A percentile compares a stretch with the other conserved stretches of the same genome.
Evolutionary conservation across 805 yeast species (phyloP).

Genomic region (Monosporozyma siamensis): DNA sequence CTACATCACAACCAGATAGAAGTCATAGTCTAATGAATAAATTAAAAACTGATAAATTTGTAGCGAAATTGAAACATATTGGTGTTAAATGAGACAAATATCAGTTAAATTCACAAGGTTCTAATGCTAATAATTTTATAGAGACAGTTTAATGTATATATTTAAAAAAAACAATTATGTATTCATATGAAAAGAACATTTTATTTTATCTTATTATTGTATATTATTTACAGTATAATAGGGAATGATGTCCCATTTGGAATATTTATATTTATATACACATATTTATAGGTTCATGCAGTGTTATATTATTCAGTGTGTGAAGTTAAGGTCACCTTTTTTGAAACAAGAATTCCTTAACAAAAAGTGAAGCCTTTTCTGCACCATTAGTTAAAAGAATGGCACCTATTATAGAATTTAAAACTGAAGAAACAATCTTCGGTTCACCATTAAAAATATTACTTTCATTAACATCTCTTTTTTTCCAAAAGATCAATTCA

Average conservation of each 20-base stretch:
- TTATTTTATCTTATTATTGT: not conserved
- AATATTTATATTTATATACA: not conserved
- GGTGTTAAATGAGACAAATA: not conserved
- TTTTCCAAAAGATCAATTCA: constrained; percentile 57
- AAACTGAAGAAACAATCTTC: constrained; percentile 44
- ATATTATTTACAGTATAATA: not conserved
- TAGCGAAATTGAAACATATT: not conserved
- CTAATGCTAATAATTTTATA: too few relatives aligned
- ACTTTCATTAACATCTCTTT: constrained; percentile 39
- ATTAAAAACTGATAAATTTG: not conserved
- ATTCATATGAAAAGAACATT: not conserved
- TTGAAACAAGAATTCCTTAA: constrained; percentile 16
- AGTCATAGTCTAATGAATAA: not conserved
- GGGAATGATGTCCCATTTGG: too few relatives aligned
- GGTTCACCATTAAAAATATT: constrained; percentile 45
- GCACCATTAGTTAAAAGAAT: constrained; percentile 56
- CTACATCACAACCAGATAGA: not conserved
- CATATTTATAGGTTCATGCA: not conserved
- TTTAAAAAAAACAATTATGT: too few relatives aligned
- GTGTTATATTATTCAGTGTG: too few relatives aligned
- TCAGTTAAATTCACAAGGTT: too few relatives aligned
- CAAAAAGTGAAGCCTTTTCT: constrained; percentile 46
- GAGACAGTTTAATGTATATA: not conserved
- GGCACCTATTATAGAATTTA: constrained; percentile 61
- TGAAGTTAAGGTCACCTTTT: not conserved